Evolutionary conservation across 2,329 filamentous ascomycete genomes (phyloP).

Genomic region (Botryosphaeria dothidea): DNA sequence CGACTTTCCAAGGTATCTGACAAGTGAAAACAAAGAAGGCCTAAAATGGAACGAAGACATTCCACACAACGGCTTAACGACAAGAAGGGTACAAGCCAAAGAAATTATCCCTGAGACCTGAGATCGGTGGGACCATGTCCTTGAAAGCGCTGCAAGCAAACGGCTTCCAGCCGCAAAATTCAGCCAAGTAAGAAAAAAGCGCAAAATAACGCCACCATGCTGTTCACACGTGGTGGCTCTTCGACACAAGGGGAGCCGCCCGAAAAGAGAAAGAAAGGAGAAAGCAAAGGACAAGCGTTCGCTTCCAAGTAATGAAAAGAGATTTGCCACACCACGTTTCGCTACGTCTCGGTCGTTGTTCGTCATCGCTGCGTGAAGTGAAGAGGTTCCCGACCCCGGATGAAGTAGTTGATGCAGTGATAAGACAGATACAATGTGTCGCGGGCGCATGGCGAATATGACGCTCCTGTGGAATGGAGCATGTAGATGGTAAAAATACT

Average conservation of each 20-base stretch:
- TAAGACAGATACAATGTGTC: conserved; percentile 11
- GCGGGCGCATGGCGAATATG: background rate
- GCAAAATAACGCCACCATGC: conserved; percentile 2
- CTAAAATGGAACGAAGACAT: no score
- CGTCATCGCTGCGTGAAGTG: conserved; percentile 8
- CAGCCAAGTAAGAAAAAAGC: background rate
- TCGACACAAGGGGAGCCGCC: background rate
- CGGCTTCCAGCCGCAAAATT: background rate
- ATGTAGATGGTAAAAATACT: background rate
- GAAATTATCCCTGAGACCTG: no score
- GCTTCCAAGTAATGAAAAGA: background rate
- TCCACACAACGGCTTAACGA: no score
- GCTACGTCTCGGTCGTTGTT: conserved; percentile 12
- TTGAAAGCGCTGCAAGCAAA: background rate
- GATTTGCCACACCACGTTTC: background rate
- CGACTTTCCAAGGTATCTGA: background rate
- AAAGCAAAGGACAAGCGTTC: background rate
- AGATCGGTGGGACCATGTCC: background rate
- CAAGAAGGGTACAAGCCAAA: background rate
- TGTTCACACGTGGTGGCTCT: conserved; percentile 9
- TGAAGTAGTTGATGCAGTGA: background rate
- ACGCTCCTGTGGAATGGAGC: background rate
- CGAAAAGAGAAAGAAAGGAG: background rate
- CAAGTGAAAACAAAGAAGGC: no score
- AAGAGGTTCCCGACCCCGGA: background rate